Evolutionary conservation across 805 yeast species (phyloP).

Genomic region (Saccharomyces kudriavzevii): DNA sequence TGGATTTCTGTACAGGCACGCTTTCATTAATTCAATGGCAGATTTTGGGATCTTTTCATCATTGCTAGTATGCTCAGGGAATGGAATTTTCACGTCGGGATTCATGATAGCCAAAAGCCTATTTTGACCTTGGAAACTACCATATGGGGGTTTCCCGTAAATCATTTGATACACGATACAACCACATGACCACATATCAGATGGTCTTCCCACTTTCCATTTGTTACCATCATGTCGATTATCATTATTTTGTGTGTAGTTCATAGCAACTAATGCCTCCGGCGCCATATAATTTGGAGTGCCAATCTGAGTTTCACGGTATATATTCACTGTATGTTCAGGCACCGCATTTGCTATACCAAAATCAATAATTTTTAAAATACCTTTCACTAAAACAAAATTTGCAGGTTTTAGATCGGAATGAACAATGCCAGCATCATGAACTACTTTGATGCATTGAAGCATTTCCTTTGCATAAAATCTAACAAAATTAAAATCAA

Average conservation of each 20-base stretch:
- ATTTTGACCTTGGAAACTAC: constrained; percentile 64
- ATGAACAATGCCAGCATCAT: constrained; percentile 75
- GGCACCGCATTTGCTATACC: constrained; percentile 94
- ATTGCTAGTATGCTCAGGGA: constrained; percentile 55
- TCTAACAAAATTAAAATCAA: constrained; percentile 70
- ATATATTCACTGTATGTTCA: constrained; percentile 83
- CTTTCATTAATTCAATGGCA: constrained; percentile 60
- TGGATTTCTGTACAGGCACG: constrained; percentile 69
- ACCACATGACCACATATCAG: constrained; percentile 98
- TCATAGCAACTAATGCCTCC: constrained; percentile 70
- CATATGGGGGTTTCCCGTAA: constrained; percentile 89
- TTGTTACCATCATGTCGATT: constrained; percentile 20
- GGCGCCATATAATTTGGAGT: constrained; percentile 99
- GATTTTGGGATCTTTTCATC: constrained; percentile 58
- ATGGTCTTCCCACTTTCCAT: constrained; percentile 85
- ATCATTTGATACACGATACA: constrained; percentile 93
- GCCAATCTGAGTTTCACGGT: constrained; percentile 85
- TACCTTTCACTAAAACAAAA: constrained; percentile 74
- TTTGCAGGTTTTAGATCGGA: constrained; percentile 69
- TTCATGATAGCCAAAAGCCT: constrained; percentile 79
- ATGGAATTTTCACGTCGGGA: constrained; percentile 64
- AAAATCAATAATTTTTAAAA: constrained; percentile 83
- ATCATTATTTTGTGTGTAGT: constrained; percentile 22
- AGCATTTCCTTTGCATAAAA: constrained; percentile 72
- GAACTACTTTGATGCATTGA: constrained; percentile 82